phyloP scores from a whole-genome alignment of 1,284 basidiomycete genomes.

The Paramarasmius palmivorus region DNA sequence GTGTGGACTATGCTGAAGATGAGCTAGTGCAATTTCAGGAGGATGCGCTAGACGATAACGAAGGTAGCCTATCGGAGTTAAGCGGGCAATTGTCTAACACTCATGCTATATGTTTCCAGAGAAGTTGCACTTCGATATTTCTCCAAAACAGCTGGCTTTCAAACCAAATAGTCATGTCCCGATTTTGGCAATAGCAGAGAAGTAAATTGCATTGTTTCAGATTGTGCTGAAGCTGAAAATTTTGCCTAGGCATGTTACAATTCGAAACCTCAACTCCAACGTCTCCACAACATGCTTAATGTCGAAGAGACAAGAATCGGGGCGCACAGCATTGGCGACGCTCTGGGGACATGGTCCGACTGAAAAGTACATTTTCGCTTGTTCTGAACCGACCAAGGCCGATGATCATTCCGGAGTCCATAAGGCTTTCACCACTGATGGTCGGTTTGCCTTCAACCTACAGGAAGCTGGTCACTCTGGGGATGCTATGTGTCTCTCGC shows the following conservation, averaged over 20 bases:
- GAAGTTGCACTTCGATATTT: slow-evolving; percentile 8
- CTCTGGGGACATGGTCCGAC: slow-evolving; percentile 52
- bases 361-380: slow-evolving; percentile 50
- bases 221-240: not conserved
- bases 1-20: not conserved
- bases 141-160: slow-evolving; percentile 34
- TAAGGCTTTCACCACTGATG: slow-evolving; percentile 46
- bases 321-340: slow-evolving; percentile 45
- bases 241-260: not conserved
- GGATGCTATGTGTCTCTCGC: slow-evolving; percentile 48
- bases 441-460: not conserved
- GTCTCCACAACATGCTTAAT: not conserved
- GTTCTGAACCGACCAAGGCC: slow-evolving; percentile 48
- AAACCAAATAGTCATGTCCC: slow-evolving; percentile 35
- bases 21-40: not conserved
- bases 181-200: slow-evolving; percentile 36
- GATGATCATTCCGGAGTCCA: slow-evolving; percentile 47
- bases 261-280: not conserved
- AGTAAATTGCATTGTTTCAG: slow-evolving; percentile 4
- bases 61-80: not conserved
- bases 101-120: slow-evolving; percentile 15
- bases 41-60: not conserved
- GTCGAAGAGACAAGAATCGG: not conserved
- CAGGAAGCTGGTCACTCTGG: slow-evolving; percentile 48
- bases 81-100: not conserved